These are phyloP conservation scores for Aureobasidium namibiae DNA, from an alignment of 2,329 filamentous ascomycete genomes.

Conservation along the genomic window DNA sequence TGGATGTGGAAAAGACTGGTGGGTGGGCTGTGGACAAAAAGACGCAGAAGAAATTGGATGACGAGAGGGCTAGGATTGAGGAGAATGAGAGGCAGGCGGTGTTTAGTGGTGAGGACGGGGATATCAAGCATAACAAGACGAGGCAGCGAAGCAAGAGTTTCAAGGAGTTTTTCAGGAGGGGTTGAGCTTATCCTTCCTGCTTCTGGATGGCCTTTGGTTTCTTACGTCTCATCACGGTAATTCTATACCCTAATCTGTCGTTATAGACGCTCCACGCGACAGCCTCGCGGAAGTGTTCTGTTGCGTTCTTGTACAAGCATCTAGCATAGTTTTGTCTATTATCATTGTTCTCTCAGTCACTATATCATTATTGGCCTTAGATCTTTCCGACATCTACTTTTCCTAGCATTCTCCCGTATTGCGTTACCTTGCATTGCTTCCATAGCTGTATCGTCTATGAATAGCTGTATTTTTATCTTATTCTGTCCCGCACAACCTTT, in stretches of 20 bases:
- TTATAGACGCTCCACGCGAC: neutral
- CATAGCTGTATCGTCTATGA: too few relatives aligned
- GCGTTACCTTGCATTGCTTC: too few relatives aligned
- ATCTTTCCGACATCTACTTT: too few relatives aligned
- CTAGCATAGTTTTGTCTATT: neutral
- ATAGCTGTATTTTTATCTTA: slow-evolving; percentile 2
- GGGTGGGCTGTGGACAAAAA: slow-evolving; percentile 8
- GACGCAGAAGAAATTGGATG: slow-evolving; percentile 10
- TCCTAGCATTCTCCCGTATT: too few relatives aligned
- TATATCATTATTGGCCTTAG: neutral
- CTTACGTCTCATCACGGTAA: too few relatives aligned
- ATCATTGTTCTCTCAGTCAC: neutral
- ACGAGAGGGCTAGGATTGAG: neutral
- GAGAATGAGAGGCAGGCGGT: slow-evolving; percentile 3
- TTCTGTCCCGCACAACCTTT: slow-evolving; percentile 24
- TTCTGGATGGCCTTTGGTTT: too few relatives aligned
- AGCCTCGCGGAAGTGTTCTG: neutral
- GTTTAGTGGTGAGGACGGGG: neutral
- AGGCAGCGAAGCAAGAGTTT: slow-evolving; percentile 7
- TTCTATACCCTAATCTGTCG: neutral
- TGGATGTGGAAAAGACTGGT: slow-evolving; percentile 2
- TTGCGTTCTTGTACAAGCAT: neutral
- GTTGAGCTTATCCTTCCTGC: too few relatives aligned
- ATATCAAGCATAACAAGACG: slow-evolving; percentile 1
- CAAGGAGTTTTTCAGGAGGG: slow-evolving; percentile 9